Base-by-base conservation (phyloP, 2,329 filamentous ascomycete genomes). In the Tolypocladium sp. region DNA sequence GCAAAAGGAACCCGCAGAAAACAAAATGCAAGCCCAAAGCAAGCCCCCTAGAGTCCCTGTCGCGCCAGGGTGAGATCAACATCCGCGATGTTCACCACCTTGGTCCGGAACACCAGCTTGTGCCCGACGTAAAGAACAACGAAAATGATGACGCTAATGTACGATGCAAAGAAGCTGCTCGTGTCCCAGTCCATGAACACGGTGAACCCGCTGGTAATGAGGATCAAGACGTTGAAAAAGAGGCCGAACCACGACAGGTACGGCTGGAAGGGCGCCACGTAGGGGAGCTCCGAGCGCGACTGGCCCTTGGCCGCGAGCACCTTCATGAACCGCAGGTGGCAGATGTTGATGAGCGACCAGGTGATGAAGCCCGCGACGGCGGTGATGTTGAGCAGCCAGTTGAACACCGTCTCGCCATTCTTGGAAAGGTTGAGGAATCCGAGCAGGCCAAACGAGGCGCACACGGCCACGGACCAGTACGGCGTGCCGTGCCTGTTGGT, bases 381-480 rank as follows among this genome's bases (percentile, higher is more conserved):
- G 17, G 81, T 85, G 64, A 91, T 85, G 74, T 89, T 89, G 65
- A 90, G 78, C 52, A 91, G 77, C 88, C 88, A 91, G 76, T 82
- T 79, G 73, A 91, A 91, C 25, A 89, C 88, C 7, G 78, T 73
- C 4, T 77, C 78, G 52, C 84, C 86, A 60, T 73, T 76, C 51
- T 76, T 71, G 12, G 82, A 84, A 17, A 89, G 76, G 71, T 89
- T 89, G 60, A 91, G 77, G 73, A 88, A 91, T 20, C 79, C 84
- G 13, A 91, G 80, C 5, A 85, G 77, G 8, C 86, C 85, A 61
- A 89, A 79, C 3, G 79, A 71, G 1, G 85, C 77, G 65, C 71
- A 75, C 35, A 77, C 70, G 20, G 65, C 72, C n/a, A 90, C 84
- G 0, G 86, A 82, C 59, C 74, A 73, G 71, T 84, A 84, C 0